Conservation (phyloP, 495 filamentous ascomycete species). For the Gamarada debralockiae region DNA sequence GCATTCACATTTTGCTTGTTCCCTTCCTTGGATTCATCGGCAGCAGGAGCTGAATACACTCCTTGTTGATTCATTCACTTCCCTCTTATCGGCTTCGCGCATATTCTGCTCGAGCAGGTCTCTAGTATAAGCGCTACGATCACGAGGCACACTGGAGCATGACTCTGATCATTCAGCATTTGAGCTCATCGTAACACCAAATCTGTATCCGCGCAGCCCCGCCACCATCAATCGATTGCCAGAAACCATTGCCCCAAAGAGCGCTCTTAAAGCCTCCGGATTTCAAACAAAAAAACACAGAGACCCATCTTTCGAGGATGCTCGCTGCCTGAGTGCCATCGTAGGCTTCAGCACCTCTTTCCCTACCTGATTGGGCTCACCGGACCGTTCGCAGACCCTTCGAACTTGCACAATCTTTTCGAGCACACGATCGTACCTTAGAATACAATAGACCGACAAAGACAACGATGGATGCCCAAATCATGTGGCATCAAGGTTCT, state of each 20-base stretch:
- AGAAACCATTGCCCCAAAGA: neutral
- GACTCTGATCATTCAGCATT: neutral
- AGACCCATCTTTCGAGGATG: constrained; percentile 1
- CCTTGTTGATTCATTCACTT: neutral
- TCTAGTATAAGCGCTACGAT: neutral
- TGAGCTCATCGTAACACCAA: neutral
- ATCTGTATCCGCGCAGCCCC: neutral
- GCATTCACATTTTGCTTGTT: neutral
- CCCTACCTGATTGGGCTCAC: constrained; percentile 19
- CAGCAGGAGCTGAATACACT: neutral
- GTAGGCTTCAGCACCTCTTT: constrained; percentile 14
- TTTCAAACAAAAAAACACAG: neutral
- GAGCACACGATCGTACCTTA: neutral
- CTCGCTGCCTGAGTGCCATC: constrained; percentile 17
- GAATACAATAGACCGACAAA: constrained; percentile 7
- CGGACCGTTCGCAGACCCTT: constrained; percentile 1
- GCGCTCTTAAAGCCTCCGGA: neutral
- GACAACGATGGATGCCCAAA: constrained; percentile 26
- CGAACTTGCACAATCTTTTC: constrained; percentile 3
- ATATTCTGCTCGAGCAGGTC: neutral
- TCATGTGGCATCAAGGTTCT: constrained; percentile 20
- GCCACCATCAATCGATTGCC: neutral
- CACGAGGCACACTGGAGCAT: neutral
- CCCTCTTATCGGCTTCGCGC: neutral
- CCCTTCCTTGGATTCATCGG: neutral